These are phyloP conservation scores for Zhuliangozyma parablackwelliae DNA, from an alignment of 1,139 yeast species.

Conservation along the genomic window DNA sequence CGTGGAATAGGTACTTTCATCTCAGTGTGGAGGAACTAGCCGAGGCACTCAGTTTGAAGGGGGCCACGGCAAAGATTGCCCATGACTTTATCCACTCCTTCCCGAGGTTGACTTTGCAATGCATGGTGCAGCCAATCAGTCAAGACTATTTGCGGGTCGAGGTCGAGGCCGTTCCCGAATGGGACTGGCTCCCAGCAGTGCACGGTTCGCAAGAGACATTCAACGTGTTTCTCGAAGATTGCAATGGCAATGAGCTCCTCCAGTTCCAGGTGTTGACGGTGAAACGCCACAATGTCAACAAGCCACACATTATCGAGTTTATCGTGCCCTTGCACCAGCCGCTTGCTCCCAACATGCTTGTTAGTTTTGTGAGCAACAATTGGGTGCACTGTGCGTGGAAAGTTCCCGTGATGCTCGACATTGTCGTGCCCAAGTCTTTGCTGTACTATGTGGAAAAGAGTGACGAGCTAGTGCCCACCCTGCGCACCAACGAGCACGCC, in stretches of 20 bases:
- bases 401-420: slow-evolving; percentile 55
- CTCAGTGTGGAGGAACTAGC: slow-evolving; percentile 74
- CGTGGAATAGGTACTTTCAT: slow-evolving; percentile 76
- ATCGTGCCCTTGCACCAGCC: slow-evolving; percentile 58
- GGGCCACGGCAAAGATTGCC: slow-evolving; percentile 56
- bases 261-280: slow-evolving; percentile 54
- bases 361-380: slow-evolving; percentile 68
- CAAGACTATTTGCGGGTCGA: slow-evolving; percentile 61
- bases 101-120: slow-evolving; percentile 59
- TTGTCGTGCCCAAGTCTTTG: slow-evolving; percentile 63
- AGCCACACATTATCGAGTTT: slow-evolving; percentile 60
- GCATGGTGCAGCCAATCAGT: slow-evolving; percentile 74
- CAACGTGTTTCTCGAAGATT: slow-evolving; percentile 70
- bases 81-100: slow-evolving; percentile 63
- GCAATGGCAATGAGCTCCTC: slow-evolving; percentile 74
- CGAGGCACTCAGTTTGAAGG: slow-evolving; percentile 72
- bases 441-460: slow-evolving; percentile 50
- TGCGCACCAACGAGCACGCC: slow-evolving; percentile 45
- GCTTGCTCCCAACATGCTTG: slow-evolving; percentile 71
- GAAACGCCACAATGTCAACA: slow-evolving; percentile 41
- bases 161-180: slow-evolving; percentile 63
- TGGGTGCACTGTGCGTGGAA: slow-evolving; percentile 79
- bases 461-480: slow-evolving; percentile 34
- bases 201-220: slow-evolving; percentile 71
- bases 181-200: slow-evolving; percentile 66